Evolutionary conservation across 1,284 basidiomycete genomes (phyloP).

Genomic region (Puccinia coronata): DNA sequence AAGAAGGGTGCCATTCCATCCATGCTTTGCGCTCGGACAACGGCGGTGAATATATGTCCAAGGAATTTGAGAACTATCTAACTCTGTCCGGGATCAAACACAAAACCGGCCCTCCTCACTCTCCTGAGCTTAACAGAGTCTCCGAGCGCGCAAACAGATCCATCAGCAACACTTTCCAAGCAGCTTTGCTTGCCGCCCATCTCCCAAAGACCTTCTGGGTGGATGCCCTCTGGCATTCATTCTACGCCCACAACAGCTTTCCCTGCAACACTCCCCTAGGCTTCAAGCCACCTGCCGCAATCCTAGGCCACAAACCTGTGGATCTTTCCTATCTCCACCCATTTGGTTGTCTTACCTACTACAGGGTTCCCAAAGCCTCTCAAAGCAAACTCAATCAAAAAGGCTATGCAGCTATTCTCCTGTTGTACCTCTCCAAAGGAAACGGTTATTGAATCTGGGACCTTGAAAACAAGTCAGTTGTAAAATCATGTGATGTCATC

Average conservation of each 20-base stretch:
- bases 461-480: too few relatives aligned
- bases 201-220: neutral
- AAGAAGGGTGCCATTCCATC: conserved; percentile 49
- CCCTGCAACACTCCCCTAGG: conserved; percentile 11
- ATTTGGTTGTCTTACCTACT: conserved; percentile 22
- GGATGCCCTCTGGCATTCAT: neutral
- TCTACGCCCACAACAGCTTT: neutral
- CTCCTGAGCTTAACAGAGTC: conserved; percentile 24
- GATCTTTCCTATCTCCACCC: neutral
- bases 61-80: neutral
- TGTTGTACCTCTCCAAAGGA: conserved; percentile 4
- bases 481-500: neutral
- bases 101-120: conserved; percentile 15
- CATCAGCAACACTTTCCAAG: too few relatives aligned
- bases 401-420: neutral
- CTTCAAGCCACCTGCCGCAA: neutral
- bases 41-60: conserved; percentile 7
- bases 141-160: neutral
- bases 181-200: too few relatives aligned
- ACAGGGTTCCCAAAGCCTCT: neutral
- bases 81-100: neutral
- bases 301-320: neutral
- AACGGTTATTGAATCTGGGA: conserved; percentile 24
- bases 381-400: neutral
- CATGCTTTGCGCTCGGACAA: neutral